Evolutionary conservation across 1,139 yeast genomes (phyloP), one percentile per base, ranked within the genome.

Genomic region (Taphrina deformans): DNA sequence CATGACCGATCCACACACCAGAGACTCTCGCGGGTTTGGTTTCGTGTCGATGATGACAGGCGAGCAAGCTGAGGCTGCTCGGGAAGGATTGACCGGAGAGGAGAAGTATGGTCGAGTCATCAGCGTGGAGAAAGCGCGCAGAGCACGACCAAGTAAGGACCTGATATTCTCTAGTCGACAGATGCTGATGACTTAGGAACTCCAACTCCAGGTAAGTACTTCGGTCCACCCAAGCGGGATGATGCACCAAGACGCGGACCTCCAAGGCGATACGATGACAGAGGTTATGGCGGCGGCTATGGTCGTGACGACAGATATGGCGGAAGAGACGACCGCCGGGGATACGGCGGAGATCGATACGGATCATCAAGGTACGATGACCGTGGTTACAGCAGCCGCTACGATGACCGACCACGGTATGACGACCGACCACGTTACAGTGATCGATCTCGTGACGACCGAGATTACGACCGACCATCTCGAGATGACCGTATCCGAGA

Each of bases 121-220:
- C 50, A 67, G 69, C 69, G 72, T 76, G 46, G 79, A 77, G 63
- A 72, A 72, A 67, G 79, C 79, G 45, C 74, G 74, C 66, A 74
- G 79, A 55, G 73, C 74, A 69, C 71, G 79, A 46, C 77, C 79
- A 45, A 73, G 63, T 53, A 40, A 78, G 59, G 16, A 14, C 7
- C 9, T 12, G 6, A 33, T 5, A 35, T 26, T 18, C 21, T n/a
- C 18, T 16, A 24, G 14, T 29, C 23, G 35, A 12, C 14, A 23
- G 31, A 14, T 18, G 4, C 26, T 26, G 23, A 48, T n/a, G 21
- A 26, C 2, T 3, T 48, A 53, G 58, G 67, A 51, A 75, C 79
- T 18, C 79, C 79, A 26, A 77, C 79, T 2, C 79, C 79, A n/a
- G 79, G 79, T 50, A 75, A 73, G 69, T 77, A 77, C 70, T 75